These are phyloP conservation scores for Aegilops tauschii DNA, from an alignment of 176 grass and related monocot genomes.

Conservation along the genomic window DNA sequence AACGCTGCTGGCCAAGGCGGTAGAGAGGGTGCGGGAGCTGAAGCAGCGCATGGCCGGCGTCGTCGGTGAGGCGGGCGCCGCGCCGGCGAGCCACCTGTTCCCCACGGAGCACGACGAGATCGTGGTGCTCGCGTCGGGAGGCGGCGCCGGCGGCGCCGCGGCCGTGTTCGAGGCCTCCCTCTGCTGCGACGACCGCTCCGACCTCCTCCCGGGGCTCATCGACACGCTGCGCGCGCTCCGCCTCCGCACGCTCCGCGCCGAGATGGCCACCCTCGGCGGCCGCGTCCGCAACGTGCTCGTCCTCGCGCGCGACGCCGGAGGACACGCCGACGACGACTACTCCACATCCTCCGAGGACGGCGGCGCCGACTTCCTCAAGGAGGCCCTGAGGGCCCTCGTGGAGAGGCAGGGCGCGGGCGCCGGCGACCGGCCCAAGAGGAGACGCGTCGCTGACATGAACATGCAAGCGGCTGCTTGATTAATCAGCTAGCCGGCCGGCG, in stretches of 20 bases:
- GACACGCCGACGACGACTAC: conserved; percentile 8
- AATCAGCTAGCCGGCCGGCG: background rate
- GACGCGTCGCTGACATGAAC: conserved; percentile 63
- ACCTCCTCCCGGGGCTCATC: conserved; percentile 92
- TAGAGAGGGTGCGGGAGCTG: conserved; percentile 85
- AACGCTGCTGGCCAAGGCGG: conserved; percentile 87
- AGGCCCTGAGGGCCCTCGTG: conserved; percentile 62
- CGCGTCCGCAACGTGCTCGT: conserved; percentile 87
- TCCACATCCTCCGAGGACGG: background rate
- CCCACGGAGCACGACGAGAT: conserved; percentile 92
- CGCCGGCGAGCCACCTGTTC: conserved; percentile 45
- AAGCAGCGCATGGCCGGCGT: conserved; percentile 72
- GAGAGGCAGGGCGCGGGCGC: conserved; percentile 39
- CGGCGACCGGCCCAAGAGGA: conserved; percentile 73
- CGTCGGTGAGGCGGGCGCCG: conserved; percentile 20
- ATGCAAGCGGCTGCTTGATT: conserved; percentile 42
- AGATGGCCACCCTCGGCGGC: conserved; percentile 95
- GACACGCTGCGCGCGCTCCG: conserved; percentile 70
- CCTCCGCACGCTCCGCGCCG: conserved; percentile 75
- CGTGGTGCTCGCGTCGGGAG: conserved; percentile 53
- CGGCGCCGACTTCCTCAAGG: conserved; percentile 46
- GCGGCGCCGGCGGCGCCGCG: background rate
- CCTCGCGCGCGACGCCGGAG: conserved; percentile 48
- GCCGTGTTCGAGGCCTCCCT: conserved; percentile 75
- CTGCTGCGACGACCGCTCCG: conserved; percentile 89